phyloP scores from a whole-genome alignment of 768 basidiomycete species.

The Mycena belliarum region DNA sequence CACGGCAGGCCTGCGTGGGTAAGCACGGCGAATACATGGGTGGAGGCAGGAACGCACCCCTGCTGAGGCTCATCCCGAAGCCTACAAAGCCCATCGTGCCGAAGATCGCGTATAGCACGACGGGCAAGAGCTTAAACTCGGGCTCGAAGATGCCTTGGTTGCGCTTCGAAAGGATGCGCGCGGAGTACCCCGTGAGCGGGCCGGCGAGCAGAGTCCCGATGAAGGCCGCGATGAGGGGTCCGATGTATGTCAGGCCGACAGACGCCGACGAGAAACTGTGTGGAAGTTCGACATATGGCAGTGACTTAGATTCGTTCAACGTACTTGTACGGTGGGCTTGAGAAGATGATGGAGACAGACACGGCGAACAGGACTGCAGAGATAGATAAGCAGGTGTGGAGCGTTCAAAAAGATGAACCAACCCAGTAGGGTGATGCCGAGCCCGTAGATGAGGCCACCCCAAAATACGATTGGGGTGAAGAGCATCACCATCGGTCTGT shows the following conservation, averaged over 20 bases:
- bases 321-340: constrained; percentile 8
- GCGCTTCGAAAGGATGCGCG: constrained; percentile 7
- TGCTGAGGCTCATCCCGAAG: constrained; percentile 7
- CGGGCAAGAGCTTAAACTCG: constrained; percentile 13
- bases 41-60: background rate
- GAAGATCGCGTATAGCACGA: constrained; percentile 9
- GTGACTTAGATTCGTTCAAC: background rate
- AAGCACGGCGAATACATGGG: background rate
- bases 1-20: background rate
- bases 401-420: background rate
- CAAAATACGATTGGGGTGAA: constrained; percentile 15
- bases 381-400: background rate
- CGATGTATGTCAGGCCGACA: constrained; percentile 8
- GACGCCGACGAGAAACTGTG: background rate
- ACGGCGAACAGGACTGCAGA: constrained; percentile 13
- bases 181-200: constrained; percentile 4
- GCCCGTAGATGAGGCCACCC: constrained; percentile 2
- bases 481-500: constrained; percentile 9
- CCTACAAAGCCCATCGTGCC: constrained; percentile 14
- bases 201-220: constrained; percentile 4
- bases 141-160: constrained; percentile 17
- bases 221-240: constrained; percentile 8
- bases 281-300: background rate
- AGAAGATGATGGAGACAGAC: constrained; percentile 12
- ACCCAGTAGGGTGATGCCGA: background rate